These are phyloP conservation scores for Yamadazyma sp. DNA, from an alignment of 805 yeast genomes.

Conservation along the genomic window DNA sequence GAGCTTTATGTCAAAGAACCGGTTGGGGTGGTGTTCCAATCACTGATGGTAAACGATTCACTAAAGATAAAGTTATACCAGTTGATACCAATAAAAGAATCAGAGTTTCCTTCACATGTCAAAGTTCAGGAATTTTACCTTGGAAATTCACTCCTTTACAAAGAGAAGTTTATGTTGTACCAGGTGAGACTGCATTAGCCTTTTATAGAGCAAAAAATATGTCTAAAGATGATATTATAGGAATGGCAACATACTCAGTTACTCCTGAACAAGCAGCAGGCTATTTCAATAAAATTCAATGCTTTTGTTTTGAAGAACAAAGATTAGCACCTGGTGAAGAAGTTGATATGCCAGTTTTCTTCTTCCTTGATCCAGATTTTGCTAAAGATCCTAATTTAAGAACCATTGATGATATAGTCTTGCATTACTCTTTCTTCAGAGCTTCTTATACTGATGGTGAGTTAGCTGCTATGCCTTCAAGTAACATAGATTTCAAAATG, in stretches of 20 bases:
- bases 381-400: conserved; percentile 70
- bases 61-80: conserved; percentile 84
- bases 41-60: conserved; percentile 75
- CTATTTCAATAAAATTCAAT: conserved; percentile 94
- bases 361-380: conserved; percentile 33
- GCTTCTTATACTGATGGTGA: conserved; percentile 46
- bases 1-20: conserved; percentile 89
- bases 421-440: conserved; percentile 90
- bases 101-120: conserved; percentile 84
- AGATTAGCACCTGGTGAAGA: conserved; percentile 92
- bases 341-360: conserved; percentile 98
- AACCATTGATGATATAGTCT: conserved; percentile 81
- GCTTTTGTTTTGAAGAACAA: conserved; percentile 98
- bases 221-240: conserved; percentile 86
- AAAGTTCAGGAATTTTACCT: conserved; percentile 84
- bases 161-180: conserved; percentile 84
- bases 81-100: conserved; percentile 82
- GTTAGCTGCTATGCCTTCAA: conserved; percentile 35
- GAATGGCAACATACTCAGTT: conserved; percentile 98
- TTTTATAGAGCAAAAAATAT: conserved; percentile 89
- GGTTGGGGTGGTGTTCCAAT: conserved; percentile 97
- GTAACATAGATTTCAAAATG: conserved; percentile 1
- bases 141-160: conserved; percentile 97
- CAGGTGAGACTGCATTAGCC: conserved; percentile 97
- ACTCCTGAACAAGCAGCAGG: conserved; percentile 96